phyloP scores from a whole-genome alignment of 176 grass and related monocot genomes.

The Paspalum notatum region DNA sequence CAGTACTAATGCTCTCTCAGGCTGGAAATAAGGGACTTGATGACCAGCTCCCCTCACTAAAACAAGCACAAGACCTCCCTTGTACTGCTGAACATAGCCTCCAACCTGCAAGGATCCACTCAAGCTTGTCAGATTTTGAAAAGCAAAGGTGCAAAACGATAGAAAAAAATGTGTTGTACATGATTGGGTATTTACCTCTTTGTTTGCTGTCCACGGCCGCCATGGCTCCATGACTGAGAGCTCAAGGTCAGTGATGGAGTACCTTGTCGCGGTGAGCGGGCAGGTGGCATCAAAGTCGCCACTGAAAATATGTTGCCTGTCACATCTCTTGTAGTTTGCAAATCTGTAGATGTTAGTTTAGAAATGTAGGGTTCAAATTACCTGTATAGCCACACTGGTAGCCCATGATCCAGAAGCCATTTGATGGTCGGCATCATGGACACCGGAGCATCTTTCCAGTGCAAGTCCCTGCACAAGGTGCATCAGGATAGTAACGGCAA shows the following conservation, averaged over 20 bases:
- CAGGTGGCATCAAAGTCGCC: slow-evolving; percentile 53
- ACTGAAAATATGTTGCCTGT: slow-evolving; percentile 24
- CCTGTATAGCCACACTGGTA: slow-evolving; percentile 55
- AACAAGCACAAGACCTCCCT: slow-evolving; percentile 30
- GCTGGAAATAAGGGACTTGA: slow-evolving; percentile 46
- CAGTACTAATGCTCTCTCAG: slow-evolving; percentile 43
- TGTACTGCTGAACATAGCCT: slow-evolving; percentile 53
- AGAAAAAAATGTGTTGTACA: not conserved
- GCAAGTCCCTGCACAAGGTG: slow-evolving; percentile 17
- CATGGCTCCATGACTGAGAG: slow-evolving; percentile 40
- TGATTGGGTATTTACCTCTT: slow-evolving; percentile 33
- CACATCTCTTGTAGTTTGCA: not conserved
- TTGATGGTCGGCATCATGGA: slow-evolving; percentile 37
- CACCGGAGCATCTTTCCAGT: slow-evolving; percentile 38
- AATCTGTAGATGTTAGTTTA: not conserved
- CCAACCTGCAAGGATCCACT: slow-evolving; percentile 44
- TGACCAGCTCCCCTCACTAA: slow-evolving; percentile 53
- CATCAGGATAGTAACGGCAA: not conserved
- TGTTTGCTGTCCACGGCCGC: slow-evolving; percentile 45
- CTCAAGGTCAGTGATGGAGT: slow-evolving; percentile 33
- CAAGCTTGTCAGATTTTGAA: not conserved
- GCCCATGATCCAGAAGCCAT: slow-evolving; percentile 21
- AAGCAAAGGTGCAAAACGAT: not conserved
- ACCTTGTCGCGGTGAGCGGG: slow-evolving; percentile 42
- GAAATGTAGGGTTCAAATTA: not conserved